Conservation (phyloP, 2,329 filamentous ascomycete species). For the Teratosphaeria nubilosa region DNA sequence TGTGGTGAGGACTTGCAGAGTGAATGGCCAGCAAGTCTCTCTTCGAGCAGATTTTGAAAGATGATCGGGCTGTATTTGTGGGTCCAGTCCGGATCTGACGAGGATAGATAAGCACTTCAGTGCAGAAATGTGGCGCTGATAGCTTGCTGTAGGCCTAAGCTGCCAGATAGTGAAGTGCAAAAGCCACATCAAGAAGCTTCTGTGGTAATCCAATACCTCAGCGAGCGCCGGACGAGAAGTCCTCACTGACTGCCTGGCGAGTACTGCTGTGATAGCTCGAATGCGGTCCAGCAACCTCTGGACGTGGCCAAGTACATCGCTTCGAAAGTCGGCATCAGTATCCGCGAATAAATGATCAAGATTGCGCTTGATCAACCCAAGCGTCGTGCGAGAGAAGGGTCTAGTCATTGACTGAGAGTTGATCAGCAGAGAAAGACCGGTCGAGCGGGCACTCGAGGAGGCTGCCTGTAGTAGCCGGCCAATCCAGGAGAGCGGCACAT, state of each 20-base stretch:
- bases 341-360: slow-evolving; percentile 69
- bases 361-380: slow-evolving; percentile 54
- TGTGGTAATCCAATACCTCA: slow-evolving; percentile 4
- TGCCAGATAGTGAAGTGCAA: slow-evolving; percentile 61
- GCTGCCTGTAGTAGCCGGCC: slow-evolving; percentile 28
- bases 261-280: slow-evolving; percentile 52
- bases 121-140: slow-evolving; percentile 77
- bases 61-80: slow-evolving; percentile 27
- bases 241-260: slow-evolving; percentile 24
- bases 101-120: slow-evolving; percentile 60
- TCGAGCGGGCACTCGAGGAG: slow-evolving; percentile 51
- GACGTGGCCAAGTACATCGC: slow-evolving; percentile 65
- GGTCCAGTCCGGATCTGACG: slow-evolving; percentile 59
- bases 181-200: slow-evolving; percentile 63
- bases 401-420: slow-evolving; percentile 65
- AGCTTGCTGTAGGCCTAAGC: slow-evolving; percentile 70
- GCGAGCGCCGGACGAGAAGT: neutral
- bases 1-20: slow-evolving; percentile 33
- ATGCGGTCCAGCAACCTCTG: slow-evolving; percentile 70
- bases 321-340: slow-evolving; percentile 74
- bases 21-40: slow-evolving; percentile 41
- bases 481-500: slow-evolving; percentile 41
- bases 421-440: slow-evolving; percentile 72
- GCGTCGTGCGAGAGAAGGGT: slow-evolving; percentile 54
- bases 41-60: slow-evolving; percentile 41